These are phyloP conservation scores for Diaporthe aspalathi DNA, from an alignment of 2,329 filamentous ascomycete genomes.

Conservation along the genomic window DNA sequence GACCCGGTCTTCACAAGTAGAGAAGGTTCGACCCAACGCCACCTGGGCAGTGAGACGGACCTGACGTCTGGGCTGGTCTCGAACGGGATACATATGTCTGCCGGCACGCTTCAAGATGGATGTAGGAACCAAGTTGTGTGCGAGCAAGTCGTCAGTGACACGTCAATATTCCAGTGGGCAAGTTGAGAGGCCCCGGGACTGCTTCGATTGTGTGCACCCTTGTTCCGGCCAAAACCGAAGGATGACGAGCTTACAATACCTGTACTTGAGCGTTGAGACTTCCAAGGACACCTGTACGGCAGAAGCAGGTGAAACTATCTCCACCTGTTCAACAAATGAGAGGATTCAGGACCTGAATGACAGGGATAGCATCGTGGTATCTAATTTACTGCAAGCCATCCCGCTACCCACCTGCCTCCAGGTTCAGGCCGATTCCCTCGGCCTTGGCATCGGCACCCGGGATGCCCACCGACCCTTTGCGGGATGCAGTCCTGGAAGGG, in stretches of 20 bases:
- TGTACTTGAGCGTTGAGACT: neutral
- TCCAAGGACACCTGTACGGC: neutral
- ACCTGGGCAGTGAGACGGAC: no score
- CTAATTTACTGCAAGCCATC: conserved; percentile 5
- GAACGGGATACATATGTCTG: neutral
- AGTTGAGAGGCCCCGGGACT: neutral
- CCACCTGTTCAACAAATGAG: neutral
- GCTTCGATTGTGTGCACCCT: neutral
- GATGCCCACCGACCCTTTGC: neutral
- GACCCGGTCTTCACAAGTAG: conserved; percentile 9
- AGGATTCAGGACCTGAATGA: neutral
- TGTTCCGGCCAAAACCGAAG: neutral
- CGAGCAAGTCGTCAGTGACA: neutral
- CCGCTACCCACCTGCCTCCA: neutral
- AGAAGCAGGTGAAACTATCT: neutral
- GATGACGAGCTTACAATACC: neutral
- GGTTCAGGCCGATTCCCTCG: neutral
- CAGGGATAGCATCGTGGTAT: conserved; percentile 18
- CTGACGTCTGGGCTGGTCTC: neutral
- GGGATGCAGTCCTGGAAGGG: neutral
- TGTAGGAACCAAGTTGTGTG: no score
- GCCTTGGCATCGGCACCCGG: neutral
- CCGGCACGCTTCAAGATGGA: neutral
- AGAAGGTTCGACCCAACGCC: no score
- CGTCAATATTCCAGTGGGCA: neutral